Evolutionary conservation across 2,329 filamentous ascomycete genomes (phyloP).

Genomic region (Pseudodiploospora longispora): DNA sequence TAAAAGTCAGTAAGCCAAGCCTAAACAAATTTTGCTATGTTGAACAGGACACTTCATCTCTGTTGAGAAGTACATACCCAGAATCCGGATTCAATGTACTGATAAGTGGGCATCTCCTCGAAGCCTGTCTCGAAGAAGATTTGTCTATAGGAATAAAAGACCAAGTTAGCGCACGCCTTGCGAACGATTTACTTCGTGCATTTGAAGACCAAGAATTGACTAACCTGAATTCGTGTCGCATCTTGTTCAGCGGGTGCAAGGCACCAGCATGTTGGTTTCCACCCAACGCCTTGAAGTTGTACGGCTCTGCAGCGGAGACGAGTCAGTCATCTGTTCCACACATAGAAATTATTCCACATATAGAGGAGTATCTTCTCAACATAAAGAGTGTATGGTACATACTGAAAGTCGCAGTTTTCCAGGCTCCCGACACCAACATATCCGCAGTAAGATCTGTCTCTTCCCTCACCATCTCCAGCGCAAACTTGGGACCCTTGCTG

Average conservation of each 20-base stretch:
- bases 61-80: slow-evolving; percentile 42
- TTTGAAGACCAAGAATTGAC: background rate
- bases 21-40: too few species aligned
- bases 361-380: background rate
- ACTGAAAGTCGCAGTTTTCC: slow-evolving; percentile 85
- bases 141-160: slow-evolving; percentile 32
- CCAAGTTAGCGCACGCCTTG: background rate
- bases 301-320: slow-evolving; percentile 38
- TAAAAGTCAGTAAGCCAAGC: background rate
- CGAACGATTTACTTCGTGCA: fast-evolving
- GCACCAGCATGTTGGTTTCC: slow-evolving; percentile 54
- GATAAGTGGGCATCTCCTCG: slow-evolving; percentile 92
- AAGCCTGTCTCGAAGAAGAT: slow-evolving; percentile 99
- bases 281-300: slow-evolving; percentile 66
- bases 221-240: slow-evolving; percentile 79
- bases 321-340: too few species aligned
- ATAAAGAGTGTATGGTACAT: slow-evolving; percentile 31
- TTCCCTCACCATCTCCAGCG: slow-evolving; percentile 80
- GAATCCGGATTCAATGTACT: slow-evolving; percentile 93
- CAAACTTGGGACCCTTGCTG: slow-evolving; percentile 79
- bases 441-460: slow-evolving; percentile 92
- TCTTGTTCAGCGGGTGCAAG: slow-evolving; percentile 76
- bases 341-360: too few species aligned
- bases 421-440: slow-evolving; percentile 79
- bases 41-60: too few species aligned